phyloP scores from a whole-genome alignment of 441 rosid species.

The Biscutella laevigata region DNA sequence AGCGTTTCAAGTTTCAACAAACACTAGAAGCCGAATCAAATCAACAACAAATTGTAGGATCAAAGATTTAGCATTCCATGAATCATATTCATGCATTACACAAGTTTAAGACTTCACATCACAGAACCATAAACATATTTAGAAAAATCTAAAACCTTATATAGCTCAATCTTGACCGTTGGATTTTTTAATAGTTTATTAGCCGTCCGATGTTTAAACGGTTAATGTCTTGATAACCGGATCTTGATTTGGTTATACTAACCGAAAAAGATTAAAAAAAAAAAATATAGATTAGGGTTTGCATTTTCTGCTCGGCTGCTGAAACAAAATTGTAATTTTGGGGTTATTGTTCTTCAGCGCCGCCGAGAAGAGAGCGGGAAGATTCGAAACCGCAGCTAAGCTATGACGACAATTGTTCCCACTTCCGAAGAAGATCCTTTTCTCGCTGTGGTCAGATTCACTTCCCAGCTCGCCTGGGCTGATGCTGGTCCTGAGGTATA shows the following conservation, averaged over 20 bases:
- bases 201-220: constrained; percentile 15
- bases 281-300: constrained; percentile 32
- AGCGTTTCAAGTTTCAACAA: no score
- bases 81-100: background rate
- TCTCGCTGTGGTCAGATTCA: constrained; percentile 82
- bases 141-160: background rate
- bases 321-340: background rate
- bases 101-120: background rate
- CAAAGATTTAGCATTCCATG: background rate
- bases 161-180: constrained; percentile 15
- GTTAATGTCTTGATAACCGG: background rate
- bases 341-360: constrained; percentile 23
- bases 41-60: background rate
- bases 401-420: constrained; percentile 80
- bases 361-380: no score
- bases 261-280: constrained; percentile 15
- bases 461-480: constrained; percentile 92
- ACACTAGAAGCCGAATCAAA: background rate
- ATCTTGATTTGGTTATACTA: background rate
- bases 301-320: constrained; percentile 26
- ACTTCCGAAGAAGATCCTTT: constrained; percentile 93
- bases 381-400: constrained; percentile 14
- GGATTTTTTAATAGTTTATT: background rate
- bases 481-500: constrained; percentile 96
- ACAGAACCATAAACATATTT: background rate